Base-by-base conservation (phyloP, 176 grass and related monocot genomes). In the Musa acuminata region DNA sequence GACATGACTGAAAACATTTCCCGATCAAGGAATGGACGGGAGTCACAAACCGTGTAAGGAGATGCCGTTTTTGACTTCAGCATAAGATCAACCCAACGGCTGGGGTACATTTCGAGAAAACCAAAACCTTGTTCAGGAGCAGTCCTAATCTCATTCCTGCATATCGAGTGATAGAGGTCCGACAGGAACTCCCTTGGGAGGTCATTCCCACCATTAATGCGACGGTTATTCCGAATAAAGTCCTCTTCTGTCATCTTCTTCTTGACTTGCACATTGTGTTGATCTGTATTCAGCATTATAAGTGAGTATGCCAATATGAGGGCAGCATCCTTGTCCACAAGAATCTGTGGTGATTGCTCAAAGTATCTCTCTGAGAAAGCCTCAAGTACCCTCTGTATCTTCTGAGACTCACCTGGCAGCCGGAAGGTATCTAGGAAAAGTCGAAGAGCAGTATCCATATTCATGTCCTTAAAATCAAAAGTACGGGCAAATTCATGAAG, bases 181-280 rank as follows among this genome's bases (percentile, higher is more conserved):
- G 80, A 83, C 35, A 99, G 76, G 80, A 91, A 95, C 48, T 99
- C 96, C 66, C 91, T 88, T 57, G 96, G 96, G 23, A 99, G 90
- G 71, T 99, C 96, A 67, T 76, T 79, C 65, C 96, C 96, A 29
- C 91, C 96, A 84, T 99, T 99, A 81, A 99, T 99, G 83, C 76
- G 88, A 75, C 96, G 90, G 65, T 99, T 99, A 49, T 99, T 99
- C 84, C 92, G 85, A 69, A 99, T 94, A 77, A 99, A 99, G 80
- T 99, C 96, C 69, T 99, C 96, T 80, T 99, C 91, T 1, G 96
- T 99, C 96, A 99, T 99, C 79, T 99, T 99, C 81, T 95, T 99
- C 79, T 99, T 99, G 69, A 99, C 96, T 74, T 99, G 96, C 84
- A 89, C 92, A 78, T 99, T 99, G 73, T 99, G 96, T 76, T 99